Evolutionary conservation across 768 basidiomycete species (phyloP).

Genomic region (Suillus brevipes): DNA sequence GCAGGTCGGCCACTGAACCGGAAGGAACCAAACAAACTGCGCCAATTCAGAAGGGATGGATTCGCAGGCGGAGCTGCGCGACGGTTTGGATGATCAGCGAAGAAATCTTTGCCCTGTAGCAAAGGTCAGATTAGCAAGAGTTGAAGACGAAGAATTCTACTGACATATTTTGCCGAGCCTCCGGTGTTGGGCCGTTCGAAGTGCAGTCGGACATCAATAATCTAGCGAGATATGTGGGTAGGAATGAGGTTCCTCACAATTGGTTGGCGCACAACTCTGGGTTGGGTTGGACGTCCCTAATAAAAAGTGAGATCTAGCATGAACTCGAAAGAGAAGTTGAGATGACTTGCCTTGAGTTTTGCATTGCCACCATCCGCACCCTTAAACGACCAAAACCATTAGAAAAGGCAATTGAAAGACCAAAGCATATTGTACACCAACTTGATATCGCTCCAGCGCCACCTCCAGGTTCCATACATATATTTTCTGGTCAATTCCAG

Average conservation of each 20-base stretch:
- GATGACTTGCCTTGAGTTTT: neutral
- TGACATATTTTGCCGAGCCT: neutral
- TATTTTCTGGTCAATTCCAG: slow-evolving; percentile 72
- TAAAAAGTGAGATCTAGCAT: neutral
- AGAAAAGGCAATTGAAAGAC: neutral
- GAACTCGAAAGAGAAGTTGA: neutral
- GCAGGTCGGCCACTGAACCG: neutral
- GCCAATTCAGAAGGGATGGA: neutral
- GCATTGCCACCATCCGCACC: no score
- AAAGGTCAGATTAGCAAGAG: neutral
- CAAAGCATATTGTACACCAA: neutral
- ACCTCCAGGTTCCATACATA: slow-evolving; percentile 77
- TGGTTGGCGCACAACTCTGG: neutral
- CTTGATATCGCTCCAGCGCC: neutral
- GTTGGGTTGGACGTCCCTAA: neutral
- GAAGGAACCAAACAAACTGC: neutral
- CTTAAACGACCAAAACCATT: neutral
- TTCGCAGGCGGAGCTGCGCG: neutral
- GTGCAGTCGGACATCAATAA: no score
- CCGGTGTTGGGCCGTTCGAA: neutral
- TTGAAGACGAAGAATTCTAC: neutral
- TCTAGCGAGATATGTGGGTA: neutral
- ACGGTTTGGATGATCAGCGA: neutral
- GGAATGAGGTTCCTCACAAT: neutral
- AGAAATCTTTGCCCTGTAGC: neutral